These are phyloP conservation scores for Brettanomyces nanus DNA, from an alignment of 805 yeast species.

Conservation along the genomic window DNA sequence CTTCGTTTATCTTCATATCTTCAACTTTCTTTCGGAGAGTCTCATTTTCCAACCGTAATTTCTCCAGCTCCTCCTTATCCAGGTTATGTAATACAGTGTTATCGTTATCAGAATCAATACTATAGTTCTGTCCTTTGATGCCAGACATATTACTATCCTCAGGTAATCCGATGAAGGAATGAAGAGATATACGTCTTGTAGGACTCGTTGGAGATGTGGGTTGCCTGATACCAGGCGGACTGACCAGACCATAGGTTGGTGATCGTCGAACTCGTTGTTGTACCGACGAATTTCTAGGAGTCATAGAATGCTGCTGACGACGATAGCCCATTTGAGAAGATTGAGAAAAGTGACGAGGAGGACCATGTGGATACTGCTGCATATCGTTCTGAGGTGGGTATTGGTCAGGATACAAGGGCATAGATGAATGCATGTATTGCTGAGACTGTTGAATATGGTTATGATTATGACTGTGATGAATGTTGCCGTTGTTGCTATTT, in stretches of 20 bases:
- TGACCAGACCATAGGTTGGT: conserved; percentile 1
- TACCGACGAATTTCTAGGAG: neutral
- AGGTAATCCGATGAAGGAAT: conserved; percentile 2
- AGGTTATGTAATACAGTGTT: neutral
- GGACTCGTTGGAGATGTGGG: neutral
- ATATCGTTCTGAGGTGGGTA: neutral
- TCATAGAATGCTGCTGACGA: conserved; percentile 3
- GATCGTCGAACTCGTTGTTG: conserved; percentile 4
- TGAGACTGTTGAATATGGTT: conserved; percentile 4
- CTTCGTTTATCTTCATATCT: neutral
- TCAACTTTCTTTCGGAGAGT: neutral
- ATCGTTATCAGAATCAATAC: neutral
- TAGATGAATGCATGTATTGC: conserved; percentile 1
- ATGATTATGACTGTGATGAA: too few species aligned
- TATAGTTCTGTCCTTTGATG: neutral
- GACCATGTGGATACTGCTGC: neutral
- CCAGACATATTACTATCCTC: neutral
- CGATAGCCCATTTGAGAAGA: neutral
- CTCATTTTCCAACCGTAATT: neutral
- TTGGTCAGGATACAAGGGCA: neutral
- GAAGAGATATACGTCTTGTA: neutral
- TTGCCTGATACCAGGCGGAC: neutral
- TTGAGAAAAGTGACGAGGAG: neutral
- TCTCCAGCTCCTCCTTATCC: neutral
- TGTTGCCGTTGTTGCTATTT: too few species aligned